Evolutionary conservation across 176 grass and related monocot genomes (phyloP).

Genomic region (Cenchrus americanus): DNA sequence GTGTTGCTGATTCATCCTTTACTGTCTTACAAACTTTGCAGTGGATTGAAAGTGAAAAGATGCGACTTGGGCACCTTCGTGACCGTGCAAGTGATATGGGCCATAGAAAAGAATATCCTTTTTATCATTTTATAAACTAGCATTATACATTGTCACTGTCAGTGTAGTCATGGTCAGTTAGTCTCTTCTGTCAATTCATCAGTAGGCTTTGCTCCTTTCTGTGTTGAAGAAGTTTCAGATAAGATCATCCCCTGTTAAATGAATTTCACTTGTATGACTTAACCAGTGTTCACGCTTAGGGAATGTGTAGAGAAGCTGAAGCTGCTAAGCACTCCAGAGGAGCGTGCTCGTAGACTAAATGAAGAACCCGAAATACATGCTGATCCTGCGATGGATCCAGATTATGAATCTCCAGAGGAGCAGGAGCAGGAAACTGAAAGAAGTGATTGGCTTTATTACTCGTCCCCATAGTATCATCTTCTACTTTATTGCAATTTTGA

Average conservation of each 20-base stretch:
- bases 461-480: not conserved
- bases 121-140: conserved; percentile 26
- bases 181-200: not conserved
- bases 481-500: conserved; percentile 27
- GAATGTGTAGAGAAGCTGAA: conserved; percentile 97
- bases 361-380: conserved; percentile 89
- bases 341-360: conserved; percentile 78
- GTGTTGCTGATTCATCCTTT: conserved; percentile 31
- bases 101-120: conserved; percentile 99
- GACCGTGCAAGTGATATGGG: conserved; percentile 99
- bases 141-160: not conserved
- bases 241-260: not conserved
- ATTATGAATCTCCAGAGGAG: conserved; percentile 97
- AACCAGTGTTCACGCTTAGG: conserved; percentile 74
- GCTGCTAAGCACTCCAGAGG: conserved; percentile 84
- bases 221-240: not conserved
- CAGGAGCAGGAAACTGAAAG: conserved; percentile 70
- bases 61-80: conserved; percentile 89
- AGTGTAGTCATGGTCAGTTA: conserved; percentile 9
- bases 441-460: conserved; percentile 56
- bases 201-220: conserved; percentile 20
- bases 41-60: conserved; percentile 98
- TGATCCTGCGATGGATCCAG: conserved; percentile 91
- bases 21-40: conserved; percentile 48
- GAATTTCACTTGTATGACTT: conserved; percentile 57